Conservation (phyloP, 768 basidiomycete genomes). For the Lactarius hatsudake region DNA sequence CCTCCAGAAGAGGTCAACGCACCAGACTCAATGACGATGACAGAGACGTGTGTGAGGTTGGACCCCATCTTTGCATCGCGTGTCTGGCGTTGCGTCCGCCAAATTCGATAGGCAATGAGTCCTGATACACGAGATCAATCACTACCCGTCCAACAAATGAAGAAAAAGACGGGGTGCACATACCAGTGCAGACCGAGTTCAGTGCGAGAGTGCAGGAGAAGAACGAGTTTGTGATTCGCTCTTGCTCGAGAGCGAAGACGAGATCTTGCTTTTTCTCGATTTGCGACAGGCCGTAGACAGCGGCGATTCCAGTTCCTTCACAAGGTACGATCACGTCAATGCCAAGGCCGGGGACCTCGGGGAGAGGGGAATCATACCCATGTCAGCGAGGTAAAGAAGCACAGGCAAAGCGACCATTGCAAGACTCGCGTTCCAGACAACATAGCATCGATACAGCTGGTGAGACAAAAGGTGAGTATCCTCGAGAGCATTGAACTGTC, state of each 20-base stretch:
- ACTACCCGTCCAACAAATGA: background rate
- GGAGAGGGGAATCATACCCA: background rate
- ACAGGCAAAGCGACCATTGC: conserved; percentile 8
- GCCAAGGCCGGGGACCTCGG: background rate
- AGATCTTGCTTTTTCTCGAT: background rate
- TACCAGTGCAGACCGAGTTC: conserved; percentile 23
- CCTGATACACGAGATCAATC: conserved; percentile 4
- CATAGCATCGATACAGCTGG: conserved; percentile 25
- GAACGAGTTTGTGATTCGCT: conserved; percentile 23
- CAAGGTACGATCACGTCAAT: background rate
- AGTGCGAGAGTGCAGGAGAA: conserved; percentile 25
- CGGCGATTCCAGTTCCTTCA: conserved; percentile 17
- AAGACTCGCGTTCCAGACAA: conserved; percentile 23
- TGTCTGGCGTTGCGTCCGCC: conserved; percentile 22
- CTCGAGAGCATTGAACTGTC: background rate
- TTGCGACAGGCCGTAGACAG: conserved; percentile 15
- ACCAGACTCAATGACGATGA: conserved; percentile 26
- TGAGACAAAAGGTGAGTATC: background rate
- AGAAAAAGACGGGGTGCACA: background rate
- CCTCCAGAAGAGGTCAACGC: background rate
- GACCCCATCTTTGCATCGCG: conserved; percentile 25
- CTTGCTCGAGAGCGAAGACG: conserved; percentile 15
- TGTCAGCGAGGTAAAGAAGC: conserved; percentile 23
- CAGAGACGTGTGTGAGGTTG: conserved; percentile 16
- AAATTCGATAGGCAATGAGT: conserved; percentile 24